Base-by-base conservation (phyloP, 768 basidiomycete species). In the Leucocoprinus leucothites region DNA sequence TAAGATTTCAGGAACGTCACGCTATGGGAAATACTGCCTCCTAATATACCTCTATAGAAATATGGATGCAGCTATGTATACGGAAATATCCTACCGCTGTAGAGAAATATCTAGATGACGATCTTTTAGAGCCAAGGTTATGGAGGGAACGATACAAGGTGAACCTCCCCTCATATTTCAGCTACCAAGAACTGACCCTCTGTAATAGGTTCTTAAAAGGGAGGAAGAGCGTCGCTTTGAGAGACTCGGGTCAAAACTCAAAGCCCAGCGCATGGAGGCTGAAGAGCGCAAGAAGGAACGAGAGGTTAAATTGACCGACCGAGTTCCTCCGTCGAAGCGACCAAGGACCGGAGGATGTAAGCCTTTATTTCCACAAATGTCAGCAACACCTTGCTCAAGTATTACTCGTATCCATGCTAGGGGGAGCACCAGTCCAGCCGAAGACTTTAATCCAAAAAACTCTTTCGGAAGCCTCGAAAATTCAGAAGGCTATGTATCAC, bases 381-480 rank as follows among this genome's bases (percentile, higher is more conserved):
- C 57, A 57, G 60, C 42, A 62, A 55, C 60, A 41, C n/a, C 51
- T 26, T 38, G 59, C 58, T 62, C 53, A 60, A 45, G 36, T 40
- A 47, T 53, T 38, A 45, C 52, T 59, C 47, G 48, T 43, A 26
- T 35, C 16, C 9, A 13, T 6, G 4, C 9, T 52, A 78, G 78
- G 76, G 74, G 69, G 68, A 3, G 60, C 64, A 44, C 65, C 64
- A 34, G 44, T 67, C 9, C 76, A 69, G 60, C 84, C 86, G 19
- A 91, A 86, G 71, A 77, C 85, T 14, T 72, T 92, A 18, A 85
- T 93, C 61, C 86, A 91, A 73, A 91, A 88, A 71, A 85, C 89
- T 5, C 82, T 81, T 56, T 75, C 74, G 41, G 87, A 91, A 61
- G 85, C 88, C 9, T 84, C 80, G 24, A 87, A 82, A 67, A 69